Evolutionary conservation across 2,329 filamentous ascomycete species (phyloP).

Genomic region (Penicillium expansum): DNA sequence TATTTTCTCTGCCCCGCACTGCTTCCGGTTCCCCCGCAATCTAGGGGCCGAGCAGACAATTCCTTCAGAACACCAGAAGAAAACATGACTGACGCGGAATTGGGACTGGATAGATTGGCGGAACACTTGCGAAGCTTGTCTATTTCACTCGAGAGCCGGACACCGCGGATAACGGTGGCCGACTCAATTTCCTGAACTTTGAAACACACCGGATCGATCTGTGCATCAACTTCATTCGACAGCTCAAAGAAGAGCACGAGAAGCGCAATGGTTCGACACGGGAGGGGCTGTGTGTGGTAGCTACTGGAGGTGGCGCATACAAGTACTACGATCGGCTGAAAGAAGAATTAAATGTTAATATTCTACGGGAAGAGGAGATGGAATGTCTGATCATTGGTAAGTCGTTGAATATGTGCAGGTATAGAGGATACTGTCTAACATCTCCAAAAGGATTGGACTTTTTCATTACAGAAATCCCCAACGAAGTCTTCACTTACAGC

Average conservation of each 20-base stretch:
- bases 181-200: slow-evolving; percentile 92
- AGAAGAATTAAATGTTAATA: slow-evolving; percentile 78
- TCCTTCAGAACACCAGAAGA: neutral
- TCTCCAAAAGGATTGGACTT: slow-evolving; percentile 75
- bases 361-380: slow-evolving; percentile 95
- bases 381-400: slow-evolving; percentile 91
- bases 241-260: slow-evolving; percentile 78
- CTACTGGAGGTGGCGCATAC: slow-evolving; percentile 91
- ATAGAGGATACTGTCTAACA: neutral
- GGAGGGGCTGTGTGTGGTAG: slow-evolving; percentile 83
- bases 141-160: slow-evolving; percentile 91
- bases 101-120: slow-evolving; percentile 69
- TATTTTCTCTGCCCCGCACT: slow-evolving; percentile 17
- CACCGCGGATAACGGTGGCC: slow-evolving; percentile 75
- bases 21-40: slow-evolving; percentile 31
- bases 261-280: slow-evolving; percentile 67
- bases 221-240: slow-evolving; percentile 86
- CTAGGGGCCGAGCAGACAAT: slow-evolving; percentile 1
- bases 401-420: slow-evolving; percentile 14
- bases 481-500: slow-evolving; percentile 95
- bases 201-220: slow-evolving; percentile 93
- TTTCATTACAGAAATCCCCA: slow-evolving; percentile 96
- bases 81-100: neutral
- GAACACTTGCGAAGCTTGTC: slow-evolving; percentile 91
- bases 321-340: slow-evolving; percentile 94